These are phyloP conservation scores for Arthromyces matolae DNA, from an alignment of 768 basidiomycete species.

Conservation along the genomic window DNA sequence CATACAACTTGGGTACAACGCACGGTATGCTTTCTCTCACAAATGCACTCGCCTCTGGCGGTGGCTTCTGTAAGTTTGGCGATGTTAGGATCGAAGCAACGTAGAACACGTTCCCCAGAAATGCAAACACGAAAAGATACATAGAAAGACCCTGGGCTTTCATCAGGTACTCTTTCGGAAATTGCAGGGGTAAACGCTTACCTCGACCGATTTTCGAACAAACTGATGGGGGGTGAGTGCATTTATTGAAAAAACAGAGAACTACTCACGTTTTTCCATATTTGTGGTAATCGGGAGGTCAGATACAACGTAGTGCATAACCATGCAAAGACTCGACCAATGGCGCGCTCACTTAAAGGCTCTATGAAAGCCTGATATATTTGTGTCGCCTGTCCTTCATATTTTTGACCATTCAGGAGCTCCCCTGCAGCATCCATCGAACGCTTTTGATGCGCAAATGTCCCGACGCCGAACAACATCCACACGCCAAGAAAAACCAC, in stretches of 20 bases:
- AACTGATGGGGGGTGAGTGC: slow-evolving; percentile 44
- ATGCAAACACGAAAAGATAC: slow-evolving; percentile 90
- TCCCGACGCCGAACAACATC: slow-evolving; percentile 66
- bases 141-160: slow-evolving; percentile 78
- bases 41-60: slow-evolving; percentile 59
- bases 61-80: slow-evolving; percentile 54
- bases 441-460: slow-evolving; percentile 33
- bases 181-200: slow-evolving; percentile 22
- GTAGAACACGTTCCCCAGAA: slow-evolving; percentile 91
- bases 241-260: not conserved
- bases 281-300: slow-evolving; percentile 92
- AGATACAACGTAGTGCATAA: slow-evolving; percentile 89
- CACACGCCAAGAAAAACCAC: slow-evolving; percentile 83
- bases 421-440: slow-evolving; percentile 34
- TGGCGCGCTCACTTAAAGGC: slow-evolving; percentile 50
- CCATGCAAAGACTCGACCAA: slow-evolving; percentile 95
- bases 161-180: not conserved
- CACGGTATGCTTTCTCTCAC: slow-evolving; percentile 83
- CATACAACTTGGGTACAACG: slow-evolving; percentile 25
- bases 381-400: slow-evolving; percentile 5
- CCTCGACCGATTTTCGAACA: slow-evolving; percentile 86
- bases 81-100: slow-evolving; percentile 86
- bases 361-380: slow-evolving; percentile 23
- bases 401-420: slow-evolving; percentile 36
- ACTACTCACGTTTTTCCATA: slow-evolving; percentile 93